Evolutionary conservation across 176 grass and related monocot genomes (phyloP).

Genomic region (Canna indica): DNA sequence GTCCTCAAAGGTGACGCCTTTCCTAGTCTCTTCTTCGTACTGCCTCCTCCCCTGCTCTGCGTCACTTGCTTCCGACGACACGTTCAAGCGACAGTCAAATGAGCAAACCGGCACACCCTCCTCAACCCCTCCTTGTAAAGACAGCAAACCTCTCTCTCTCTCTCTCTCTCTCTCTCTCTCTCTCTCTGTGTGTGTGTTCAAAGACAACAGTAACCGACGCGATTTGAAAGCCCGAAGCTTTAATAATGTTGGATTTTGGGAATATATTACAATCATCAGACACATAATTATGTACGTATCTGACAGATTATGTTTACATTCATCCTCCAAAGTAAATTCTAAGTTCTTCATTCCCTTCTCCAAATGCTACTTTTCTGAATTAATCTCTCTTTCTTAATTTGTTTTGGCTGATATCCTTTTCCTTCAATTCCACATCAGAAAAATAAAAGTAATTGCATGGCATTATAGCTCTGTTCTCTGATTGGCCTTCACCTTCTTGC

Average conservation of each 20-base stretch:
- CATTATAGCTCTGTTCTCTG: neutral
- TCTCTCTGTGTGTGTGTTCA: neutral
- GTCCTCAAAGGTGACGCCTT: neutral
- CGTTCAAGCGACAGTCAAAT: neutral
- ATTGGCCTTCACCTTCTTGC: neutral
- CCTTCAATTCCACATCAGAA: too few relatives aligned
- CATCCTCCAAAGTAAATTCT: too few relatives aligned
- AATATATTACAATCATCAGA: neutral
- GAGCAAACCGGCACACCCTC: neutral
- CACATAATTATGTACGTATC: neutral
- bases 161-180: neutral
- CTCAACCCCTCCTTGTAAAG: too few relatives aligned
- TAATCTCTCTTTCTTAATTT: too few relatives aligned
- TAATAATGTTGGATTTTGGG: neutral
- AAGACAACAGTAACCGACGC: neutral
- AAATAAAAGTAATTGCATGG: too few relatives aligned
- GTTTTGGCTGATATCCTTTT: too few relatives aligned
- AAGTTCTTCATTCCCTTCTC: too few relatives aligned
- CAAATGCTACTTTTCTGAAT: too few relatives aligned
- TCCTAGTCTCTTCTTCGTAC: neutral
- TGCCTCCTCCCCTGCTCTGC: neutral
- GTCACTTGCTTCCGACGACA: neutral
- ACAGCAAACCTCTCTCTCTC: neutral
- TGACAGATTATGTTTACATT: neutral
- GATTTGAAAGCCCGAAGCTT: neutral